Evolutionary conservation across 2,329 filamentous ascomycete genomes (phyloP), one percentile per base, ranked within the genome.

Genomic region (Diaporthe humulicola): DNA sequence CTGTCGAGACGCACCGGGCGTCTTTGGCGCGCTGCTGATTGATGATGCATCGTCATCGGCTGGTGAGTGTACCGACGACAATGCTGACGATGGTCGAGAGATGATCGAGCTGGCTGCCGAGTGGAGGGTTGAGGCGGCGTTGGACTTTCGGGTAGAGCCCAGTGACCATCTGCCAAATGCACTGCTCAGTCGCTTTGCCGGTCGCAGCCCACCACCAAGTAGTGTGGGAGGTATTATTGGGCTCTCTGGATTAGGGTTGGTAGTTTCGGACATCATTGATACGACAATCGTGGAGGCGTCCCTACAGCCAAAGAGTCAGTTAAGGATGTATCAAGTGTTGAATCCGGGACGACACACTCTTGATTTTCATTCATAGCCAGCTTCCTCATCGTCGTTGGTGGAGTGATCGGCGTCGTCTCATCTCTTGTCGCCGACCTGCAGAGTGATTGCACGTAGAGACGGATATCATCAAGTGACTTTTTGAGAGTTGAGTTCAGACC

Each of bases 401-500:
- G 45, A 54, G 38, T 72, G 12, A 48, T 42, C 17, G 57, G 57
- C 45, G 25, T 52, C 12, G 33, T 6, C n/a, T 64, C 56, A 5
- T 72, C 70, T 4, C 33, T 64, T 8, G 70, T 60, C 15, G 45
- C 25, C 12, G 57, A 42, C 57, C 57, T 72, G 45, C 70, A 72
- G 17, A 72, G 57, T 15, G 57, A 56, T 17, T 74, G 73, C 25
- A 74, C 70, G 50, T 74, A 74, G 9, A 74, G 73, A 15, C 73
- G 73, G 14, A 74, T 56, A 3, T 72, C 69, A 28, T 74, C 69
- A 2, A 74, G 50, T 8, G 73, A 64, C 40, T 61, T 56, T 58
- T 45, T 72, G 1, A 74, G 58, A 50, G 28, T 64, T 33, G 25
- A 30, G 3, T 74, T 72, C 48, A 74, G 19, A 4, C n/a, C 38